Percentiles rank a stretch among this genome's conserved stretches.
These are phyloP conservation scores for Luvunga scandens DNA, from an alignment of 345 rosid species.

Conservation along the genomic window DNA sequence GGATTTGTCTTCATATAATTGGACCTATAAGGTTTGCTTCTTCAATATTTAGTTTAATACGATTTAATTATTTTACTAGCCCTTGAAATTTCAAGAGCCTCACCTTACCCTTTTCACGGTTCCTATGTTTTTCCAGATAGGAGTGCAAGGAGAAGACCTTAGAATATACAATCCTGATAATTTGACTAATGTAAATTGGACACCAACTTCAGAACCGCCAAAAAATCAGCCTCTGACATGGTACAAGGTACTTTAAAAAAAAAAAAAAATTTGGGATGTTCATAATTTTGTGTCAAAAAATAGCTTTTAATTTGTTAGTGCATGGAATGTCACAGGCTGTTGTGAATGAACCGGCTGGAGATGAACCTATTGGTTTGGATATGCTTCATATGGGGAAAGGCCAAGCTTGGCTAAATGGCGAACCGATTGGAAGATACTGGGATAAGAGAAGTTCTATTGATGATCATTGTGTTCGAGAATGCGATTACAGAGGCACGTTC, in stretches of 20 bases:
- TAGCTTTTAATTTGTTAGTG: not conserved
- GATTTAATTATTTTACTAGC: not conserved
- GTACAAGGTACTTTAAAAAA: constrained; percentile 79
- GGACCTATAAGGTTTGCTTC: constrained; percentile 79
- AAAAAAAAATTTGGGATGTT: constrained; percentile 3
- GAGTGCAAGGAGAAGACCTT: constrained; percentile 77
- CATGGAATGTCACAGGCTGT: constrained; percentile 45
- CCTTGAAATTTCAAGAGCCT: not conserved
- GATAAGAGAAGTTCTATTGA: constrained; percentile 45
- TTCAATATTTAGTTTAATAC: not conserved
- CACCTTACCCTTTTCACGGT: not conserved
- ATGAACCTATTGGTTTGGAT: constrained; percentile 86
- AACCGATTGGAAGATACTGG: constrained; percentile 95
- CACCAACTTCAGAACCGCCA: constrained; percentile 62
- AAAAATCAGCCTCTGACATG: constrained; percentile 77
- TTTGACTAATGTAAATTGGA: constrained; percentile 51
- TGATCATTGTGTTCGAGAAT: constrained; percentile 57
- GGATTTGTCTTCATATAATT: constrained; percentile 57
- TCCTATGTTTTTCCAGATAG: constrained; percentile 47
- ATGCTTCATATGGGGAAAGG: constrained; percentile 96
- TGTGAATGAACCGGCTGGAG: constrained; percentile 71
- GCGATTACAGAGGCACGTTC: constrained; percentile 82
- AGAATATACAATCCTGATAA: constrained; percentile 58
- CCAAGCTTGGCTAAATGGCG: constrained; percentile 96
- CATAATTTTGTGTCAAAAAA: not conserved